Percentiles rank a stretch among this genome's conserved stretches.
Conservation (phyloP, 2,329 filamentous ascomycete species). For the Hawksworthiomyces lignivorus region DNA sequence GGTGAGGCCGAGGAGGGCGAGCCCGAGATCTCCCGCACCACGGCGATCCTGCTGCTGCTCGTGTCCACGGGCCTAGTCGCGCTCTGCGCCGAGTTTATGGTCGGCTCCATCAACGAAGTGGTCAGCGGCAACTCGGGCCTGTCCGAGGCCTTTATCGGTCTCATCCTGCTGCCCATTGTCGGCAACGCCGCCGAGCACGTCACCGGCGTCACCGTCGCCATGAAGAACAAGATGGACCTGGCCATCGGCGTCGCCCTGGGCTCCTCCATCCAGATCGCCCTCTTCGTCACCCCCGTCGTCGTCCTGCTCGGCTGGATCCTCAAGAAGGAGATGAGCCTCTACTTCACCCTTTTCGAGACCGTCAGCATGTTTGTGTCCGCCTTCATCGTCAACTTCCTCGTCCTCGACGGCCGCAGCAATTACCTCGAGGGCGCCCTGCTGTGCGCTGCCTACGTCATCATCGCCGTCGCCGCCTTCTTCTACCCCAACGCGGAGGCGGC, state of each 20-base stretch:
- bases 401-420: constrained; percentile 63
- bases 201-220: too few relatives aligned
- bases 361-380: constrained; percentile 64
- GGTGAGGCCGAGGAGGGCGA: constrained; percentile 16
- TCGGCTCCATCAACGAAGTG: constrained; percentile 49
- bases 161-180: constrained; percentile 36
- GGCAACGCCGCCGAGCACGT: too few relatives aligned
- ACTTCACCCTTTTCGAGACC: constrained; percentile 70
- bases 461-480: constrained; percentile 21
- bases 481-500: constrained; percentile 17
- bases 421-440: constrained; percentile 40
- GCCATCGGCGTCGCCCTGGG: constrained; percentile 46
- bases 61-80: constrained; percentile 49
- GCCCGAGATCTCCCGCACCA: constrained; percentile 30
- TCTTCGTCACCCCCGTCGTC: constrained; percentile 53
- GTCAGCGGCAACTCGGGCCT: constrained; percentile 36
- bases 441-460: constrained; percentile 22
- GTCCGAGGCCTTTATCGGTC: constrained; percentile 51
- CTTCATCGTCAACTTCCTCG: constrained; percentile 67
- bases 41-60: constrained; percentile 44
- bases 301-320: constrained; percentile 54
- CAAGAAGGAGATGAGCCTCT: constrained; percentile 51
- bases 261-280: constrained; percentile 53
- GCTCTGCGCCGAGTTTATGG: constrained; percentile 54
- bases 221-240: too few relatives aligned